Base-by-base conservation (phyloP, 345 rosid species). In the Viola odorata region DNA sequence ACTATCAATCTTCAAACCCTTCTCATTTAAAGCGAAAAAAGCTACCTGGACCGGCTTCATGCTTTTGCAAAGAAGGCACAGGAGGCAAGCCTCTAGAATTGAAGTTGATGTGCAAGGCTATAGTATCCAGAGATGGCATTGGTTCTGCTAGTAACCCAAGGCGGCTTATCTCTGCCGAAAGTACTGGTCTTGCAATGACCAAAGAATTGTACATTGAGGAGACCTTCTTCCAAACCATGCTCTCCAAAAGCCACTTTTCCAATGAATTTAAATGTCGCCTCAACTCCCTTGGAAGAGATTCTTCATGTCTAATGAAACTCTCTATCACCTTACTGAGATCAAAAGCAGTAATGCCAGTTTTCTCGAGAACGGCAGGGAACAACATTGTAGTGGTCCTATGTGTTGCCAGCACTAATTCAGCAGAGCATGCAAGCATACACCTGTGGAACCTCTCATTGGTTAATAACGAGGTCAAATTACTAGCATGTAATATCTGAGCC, bases 261-360 rank as follows among this genome's bases (percentile, higher is more conserved):
- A 94, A 64, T 12, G 97, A 90, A 77, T 90, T 94, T 61, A 94
- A 75, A 81, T 94, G 99, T 72, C 99, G 84, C 77, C 96, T 86
- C 70, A 94, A 66, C 78, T 94, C 99, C 71, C 97, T 86, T 38
- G 99, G 99, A 8, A 94, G 87, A 73, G 97, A 82, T 49, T 87
- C 99, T 77, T 94, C 99, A 51, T 94, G 96, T 65, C 99, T 84
- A 62, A 94, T 81, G 74, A 94, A 94, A 79, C 99, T 88, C 75
- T 94, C 99, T 55, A 94, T 94, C 64, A 94, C 97, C 81, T 94
- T 94, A 84, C 99, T 86, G 44, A 94, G 85, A 82, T 94, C 99
- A 82, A 94, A 94, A 61, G 99, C 95, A 55, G 99, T 94, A 65
- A 94, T 90, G 53, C 99, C 97, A 66, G 97, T 94, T 77, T 89